Percentiles rank a stretch among this genome's conserved stretches.
Conservation (phyloP, 169 alveolate species). For the Toxoplasma gondii region DNA sequence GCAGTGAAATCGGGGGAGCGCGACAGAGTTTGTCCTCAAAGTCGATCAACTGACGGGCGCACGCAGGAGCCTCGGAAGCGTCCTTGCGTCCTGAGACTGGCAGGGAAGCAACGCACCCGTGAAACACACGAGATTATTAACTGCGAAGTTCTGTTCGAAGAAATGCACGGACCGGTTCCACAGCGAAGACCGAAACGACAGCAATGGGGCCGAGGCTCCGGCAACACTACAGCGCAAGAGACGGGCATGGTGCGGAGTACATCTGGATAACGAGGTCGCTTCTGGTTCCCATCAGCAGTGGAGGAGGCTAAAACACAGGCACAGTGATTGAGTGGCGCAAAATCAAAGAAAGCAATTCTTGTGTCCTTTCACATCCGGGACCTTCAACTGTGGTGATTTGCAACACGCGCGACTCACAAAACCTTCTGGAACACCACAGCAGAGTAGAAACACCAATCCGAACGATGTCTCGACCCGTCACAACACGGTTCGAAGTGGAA, state of each 20-base stretch:
- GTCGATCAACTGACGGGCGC: slow-evolving; percentile 24
- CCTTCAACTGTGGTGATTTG: too few relatives aligned
- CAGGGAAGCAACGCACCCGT: neutral
- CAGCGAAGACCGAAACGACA: too few relatives aligned
- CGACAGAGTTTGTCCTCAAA: slow-evolving; percentile 30
- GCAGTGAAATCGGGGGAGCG: neutral
- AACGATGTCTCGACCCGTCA: neutral
- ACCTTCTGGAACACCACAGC: neutral
- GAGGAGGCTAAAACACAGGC: neutral
- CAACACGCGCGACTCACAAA: neutral
- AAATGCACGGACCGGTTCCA: neutral
- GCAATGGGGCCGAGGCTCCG: too few relatives aligned
- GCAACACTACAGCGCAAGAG: too few relatives aligned
- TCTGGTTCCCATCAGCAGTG: neutral
- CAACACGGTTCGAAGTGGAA: neutral
- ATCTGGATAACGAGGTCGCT: too few relatives aligned
- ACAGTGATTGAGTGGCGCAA: too few relatives aligned
- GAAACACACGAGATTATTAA: neutral
- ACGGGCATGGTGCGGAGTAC: too few relatives aligned
- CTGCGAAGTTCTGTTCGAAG: neutral
- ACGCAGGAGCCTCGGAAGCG: slow-evolving; percentile 9
- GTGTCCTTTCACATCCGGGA: neutral
- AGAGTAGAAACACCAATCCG: neutral
- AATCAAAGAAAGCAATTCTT: neutral
- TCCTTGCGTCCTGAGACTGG: slow-evolving; percentile 31